phyloP scores from a whole-genome alignment of 1,139 yeast genomes.

The Dujonia santamariae region DNA sequence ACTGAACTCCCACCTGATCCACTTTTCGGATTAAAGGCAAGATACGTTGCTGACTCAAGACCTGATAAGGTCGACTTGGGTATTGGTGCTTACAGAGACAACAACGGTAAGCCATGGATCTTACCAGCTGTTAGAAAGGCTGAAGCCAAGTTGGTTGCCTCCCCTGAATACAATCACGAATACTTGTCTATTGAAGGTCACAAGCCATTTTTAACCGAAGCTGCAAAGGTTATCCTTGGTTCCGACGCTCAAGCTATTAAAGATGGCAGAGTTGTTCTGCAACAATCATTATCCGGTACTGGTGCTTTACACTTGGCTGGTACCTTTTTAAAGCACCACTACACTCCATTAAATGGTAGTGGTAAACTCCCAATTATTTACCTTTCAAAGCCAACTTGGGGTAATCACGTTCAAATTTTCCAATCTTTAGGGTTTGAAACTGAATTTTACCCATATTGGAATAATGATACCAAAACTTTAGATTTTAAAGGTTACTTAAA shows the following conservation, averaged over 20 bases:
- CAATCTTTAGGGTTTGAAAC: conserved; percentile 61
- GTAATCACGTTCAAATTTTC: conserved; percentile 85
- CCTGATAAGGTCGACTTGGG: conserved; percentile 81
- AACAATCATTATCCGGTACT: conserved; percentile 91
- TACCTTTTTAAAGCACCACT: conserved; percentile 60
- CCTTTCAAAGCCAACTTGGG: conserved; percentile 94
- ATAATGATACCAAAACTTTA: conserved; percentile 55
- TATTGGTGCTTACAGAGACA: conserved; percentile 95
- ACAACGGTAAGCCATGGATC: conserved; percentile 90
- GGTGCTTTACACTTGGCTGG: conserved; percentile 94
- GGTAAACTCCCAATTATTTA: conserved; percentile 50
- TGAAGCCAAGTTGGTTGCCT: conserved; percentile 48
- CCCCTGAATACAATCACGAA: conserved; percentile 82
- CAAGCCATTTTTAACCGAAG: conserved; percentile 63
- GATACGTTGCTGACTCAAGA: conserved; percentile 63
- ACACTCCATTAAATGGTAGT: conserved; percentile 31
- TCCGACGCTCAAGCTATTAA: conserved; percentile 52
- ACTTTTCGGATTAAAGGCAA: conserved; percentile 77
- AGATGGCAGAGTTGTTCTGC: conserved; percentile 60
- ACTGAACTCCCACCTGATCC: conserved; percentile 73
- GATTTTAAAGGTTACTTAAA: conserved; percentile 67
- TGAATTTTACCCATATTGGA: conserved; percentile 76
- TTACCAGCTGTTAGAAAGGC: conserved; percentile 81
- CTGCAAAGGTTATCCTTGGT: conserved; percentile 82
- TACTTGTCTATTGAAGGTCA: conserved; percentile 83